phyloP scores from a whole-genome alignment of 352 stramenopile species.

The Stramenopiles sp. region DNA sequence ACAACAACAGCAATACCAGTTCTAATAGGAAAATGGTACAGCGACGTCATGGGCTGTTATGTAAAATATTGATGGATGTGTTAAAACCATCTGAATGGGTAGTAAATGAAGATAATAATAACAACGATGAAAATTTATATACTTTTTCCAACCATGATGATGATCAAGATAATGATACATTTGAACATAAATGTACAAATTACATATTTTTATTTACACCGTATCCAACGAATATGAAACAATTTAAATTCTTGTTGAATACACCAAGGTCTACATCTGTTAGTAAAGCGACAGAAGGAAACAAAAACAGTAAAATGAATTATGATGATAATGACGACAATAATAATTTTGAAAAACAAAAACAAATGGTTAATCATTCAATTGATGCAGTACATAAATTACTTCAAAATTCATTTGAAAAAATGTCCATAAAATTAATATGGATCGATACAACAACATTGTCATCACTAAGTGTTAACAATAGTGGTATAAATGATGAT shows the following conservation, averaged over 20 bases:
- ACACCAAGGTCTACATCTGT: background rate
- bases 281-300: too few species aligned
- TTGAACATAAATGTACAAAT: background rate
- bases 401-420: background rate
- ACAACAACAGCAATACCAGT: background rate
- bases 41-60: background rate
- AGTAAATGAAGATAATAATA: background rate
- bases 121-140: background rate
- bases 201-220: background rate
- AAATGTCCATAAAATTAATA: background rate
- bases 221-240: background rate
- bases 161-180: background rate
- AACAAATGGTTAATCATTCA: background rate
- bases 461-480: background rate
- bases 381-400: background rate
- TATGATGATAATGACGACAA: background rate
- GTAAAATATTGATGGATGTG: background rate
- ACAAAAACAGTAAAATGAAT: background rate
- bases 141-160: background rate
- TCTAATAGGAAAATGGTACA: background rate
- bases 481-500: background rate
- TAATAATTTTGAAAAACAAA: background rate
- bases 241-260: background rate
- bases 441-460: background rate
- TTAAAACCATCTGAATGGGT: background rate